Conservation (phyloP, 139 green algal genomes). For the Gonium pectorale region DNA sequence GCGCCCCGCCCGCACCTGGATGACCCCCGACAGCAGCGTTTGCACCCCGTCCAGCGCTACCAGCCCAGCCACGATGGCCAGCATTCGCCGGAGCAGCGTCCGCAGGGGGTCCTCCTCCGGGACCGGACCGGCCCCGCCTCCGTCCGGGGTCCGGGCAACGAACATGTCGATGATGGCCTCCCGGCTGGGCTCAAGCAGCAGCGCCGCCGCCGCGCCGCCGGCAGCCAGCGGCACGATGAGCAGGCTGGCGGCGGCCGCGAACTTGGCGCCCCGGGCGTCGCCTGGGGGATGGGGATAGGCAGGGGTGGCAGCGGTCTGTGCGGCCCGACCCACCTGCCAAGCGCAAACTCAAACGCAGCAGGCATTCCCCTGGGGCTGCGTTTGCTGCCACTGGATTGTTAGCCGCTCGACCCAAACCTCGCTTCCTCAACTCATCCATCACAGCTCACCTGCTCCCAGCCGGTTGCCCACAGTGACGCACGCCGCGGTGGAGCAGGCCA, state of each 20-base stretch:
- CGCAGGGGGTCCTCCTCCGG: not conserved
- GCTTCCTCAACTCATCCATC: not conserved
- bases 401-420: too few species aligned
- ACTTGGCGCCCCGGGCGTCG: conserved; percentile 15
- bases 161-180: conserved; percentile 33
- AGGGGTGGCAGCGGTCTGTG: not conserved
- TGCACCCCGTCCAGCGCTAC: conserved; percentile 64
- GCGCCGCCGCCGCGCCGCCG: conserved; percentile 15
- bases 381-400: too few species aligned
- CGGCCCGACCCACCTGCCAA: not conserved
- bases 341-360: too few species aligned
- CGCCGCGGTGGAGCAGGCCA: conserved; percentile 39
- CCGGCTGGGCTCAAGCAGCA: conserved; percentile 20
- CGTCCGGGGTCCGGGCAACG: too few species aligned
- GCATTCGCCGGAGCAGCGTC: conserved; percentile 13
- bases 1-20: conserved; percentile 38
- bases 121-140: not conserved
- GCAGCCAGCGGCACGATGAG: conserved; percentile 34
- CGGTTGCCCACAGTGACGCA: conserved; percentile 40
- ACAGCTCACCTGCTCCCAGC: conserved; percentile 23
- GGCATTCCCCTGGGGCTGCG: too few species aligned
- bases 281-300: conserved; percentile 24
- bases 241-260: conserved; percentile 13
- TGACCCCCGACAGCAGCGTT: conserved; percentile 62
- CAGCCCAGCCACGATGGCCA: conserved; percentile 56